Conservation (phyloP, 2,329 filamentous ascomycete genomes). For the Fusarium sp. region DNA sequence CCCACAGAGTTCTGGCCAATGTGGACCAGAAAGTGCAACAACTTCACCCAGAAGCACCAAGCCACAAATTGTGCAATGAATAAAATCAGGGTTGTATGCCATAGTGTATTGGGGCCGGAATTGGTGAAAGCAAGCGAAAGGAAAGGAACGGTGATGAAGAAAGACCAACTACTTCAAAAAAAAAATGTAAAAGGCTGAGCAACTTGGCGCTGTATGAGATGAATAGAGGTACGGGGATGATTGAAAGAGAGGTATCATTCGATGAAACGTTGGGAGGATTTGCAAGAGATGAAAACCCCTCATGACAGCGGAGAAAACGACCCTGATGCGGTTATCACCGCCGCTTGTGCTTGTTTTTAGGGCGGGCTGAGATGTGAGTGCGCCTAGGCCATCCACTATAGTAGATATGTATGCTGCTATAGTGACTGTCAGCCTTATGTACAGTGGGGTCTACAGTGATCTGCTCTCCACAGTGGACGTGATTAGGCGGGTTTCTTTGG, state of each 20-base stretch:
- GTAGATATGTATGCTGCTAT: too few relatives aligned
- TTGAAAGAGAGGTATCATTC: not conserved
- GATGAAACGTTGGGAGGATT: not conserved
- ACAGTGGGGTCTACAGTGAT: not conserved
- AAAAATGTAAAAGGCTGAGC: not conserved
- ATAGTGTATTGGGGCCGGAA: not conserved
- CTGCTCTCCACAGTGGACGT: too few relatives aligned
- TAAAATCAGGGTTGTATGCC: constrained; percentile 6
- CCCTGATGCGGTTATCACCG: not conserved
- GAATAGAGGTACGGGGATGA: not conserved
- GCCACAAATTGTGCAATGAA: constrained; percentile 17
- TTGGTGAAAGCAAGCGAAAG: too few relatives aligned
- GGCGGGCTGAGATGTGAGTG: not conserved
- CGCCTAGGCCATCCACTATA: not conserved
- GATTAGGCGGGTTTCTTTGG: not conserved
- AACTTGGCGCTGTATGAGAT: not conserved
- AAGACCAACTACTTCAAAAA: not conserved
- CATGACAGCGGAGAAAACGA: not conserved
- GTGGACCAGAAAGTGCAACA: constrained; percentile 1
- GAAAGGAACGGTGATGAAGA: too few relatives aligned
- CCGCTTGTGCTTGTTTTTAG: not conserved
- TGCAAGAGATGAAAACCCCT: not conserved
- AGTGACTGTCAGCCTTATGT: not conserved
- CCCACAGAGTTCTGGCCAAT: not conserved
- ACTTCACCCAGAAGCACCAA: not conserved